Base-by-base conservation (phyloP, 2,329 filamentous ascomycete genomes). In the Curvularia lunata region DNA sequence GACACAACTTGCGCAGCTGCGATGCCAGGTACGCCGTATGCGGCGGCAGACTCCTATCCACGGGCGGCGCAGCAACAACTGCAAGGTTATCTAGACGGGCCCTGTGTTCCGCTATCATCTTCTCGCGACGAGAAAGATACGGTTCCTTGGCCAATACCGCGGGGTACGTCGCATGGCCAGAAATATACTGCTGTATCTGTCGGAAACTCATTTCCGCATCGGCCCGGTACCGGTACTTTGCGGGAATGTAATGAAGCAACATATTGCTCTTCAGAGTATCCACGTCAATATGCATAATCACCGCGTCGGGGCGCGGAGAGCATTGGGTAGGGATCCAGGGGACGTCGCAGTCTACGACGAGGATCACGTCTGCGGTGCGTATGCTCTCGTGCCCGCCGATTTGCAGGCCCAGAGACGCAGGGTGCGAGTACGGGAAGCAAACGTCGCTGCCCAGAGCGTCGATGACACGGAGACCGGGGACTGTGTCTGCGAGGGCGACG, bases 271-370 rank as follows among this genome's bases (percentile, higher is more conserved):
- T 90, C 21, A 90, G 76, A 1, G 87, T 86, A 62, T 90, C 88
- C 30, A 85, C 80, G 64, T 90, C 88, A 48, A 90, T 79, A 65
- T 90, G 88, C 56, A 85, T 83, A 61, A 90, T 85, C 59, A 82
- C 85, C 1, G 86, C 83, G 8, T 79, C 77, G 1, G 79, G 74
- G 3, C 79, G 81, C 0, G 88, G 88, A 46, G 83, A 82, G 77
- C 84, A 88, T 61, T 87, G 86, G 0, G 91, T 95, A n/a, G 88
- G 87, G 54, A 97, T 92, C 92, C 92, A 97, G 0, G 93, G 93
- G 0, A 97, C 92, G 71, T 97, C 93, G 63, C 92, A 95, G 75
- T 97, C 90, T 27, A 96, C 72, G 2, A 97, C 88, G 0, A 97
- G 65, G 57, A 97, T 96, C 10, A 92, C 85, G 73, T 97, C 94